Evolutionary conservation across 257 asterid genomes (phyloP).

Genomic region (Rhazya stricta): DNA sequence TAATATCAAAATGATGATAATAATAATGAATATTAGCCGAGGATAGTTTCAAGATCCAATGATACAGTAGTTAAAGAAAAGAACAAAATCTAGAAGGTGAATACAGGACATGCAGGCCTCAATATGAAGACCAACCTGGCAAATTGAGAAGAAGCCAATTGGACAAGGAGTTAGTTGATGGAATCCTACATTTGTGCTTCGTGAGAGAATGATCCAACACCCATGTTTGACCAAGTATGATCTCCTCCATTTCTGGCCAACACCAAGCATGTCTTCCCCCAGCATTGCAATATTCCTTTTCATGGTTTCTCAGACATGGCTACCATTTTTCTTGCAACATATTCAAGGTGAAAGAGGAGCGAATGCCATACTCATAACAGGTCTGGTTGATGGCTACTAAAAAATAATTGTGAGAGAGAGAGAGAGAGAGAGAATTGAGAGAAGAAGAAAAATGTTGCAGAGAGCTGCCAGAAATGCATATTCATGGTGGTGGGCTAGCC

Average conservation of each 20-base stretch:
- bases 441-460: constrained; percentile 32
- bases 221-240: constrained; percentile 25
- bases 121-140: constrained; percentile 11
- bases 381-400: no score
- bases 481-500: constrained; percentile 67
- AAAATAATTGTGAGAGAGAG: background rate
- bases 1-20: no score
- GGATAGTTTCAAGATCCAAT: no score
- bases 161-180: constrained; percentile 25
- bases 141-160: constrained; percentile 15
- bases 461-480: constrained; percentile 55
- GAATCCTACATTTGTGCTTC: constrained; percentile 39
- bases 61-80: no score
- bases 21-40: no score
- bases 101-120: constrained; percentile 12
- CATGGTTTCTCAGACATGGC: constrained; percentile 10
- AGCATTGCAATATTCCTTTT: constrained; percentile 7
- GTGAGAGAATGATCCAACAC: constrained; percentile 16
- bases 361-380: background rate
- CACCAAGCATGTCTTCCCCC: constrained; percentile 13
- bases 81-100: background rate
- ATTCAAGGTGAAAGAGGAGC: constrained; percentile 4
- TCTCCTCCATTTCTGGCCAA: constrained; percentile 22
- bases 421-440: background rate
- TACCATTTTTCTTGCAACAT: constrained; percentile 1